These are phyloP conservation scores for Allomyces macrogynus DNA, from an alignment of 192 early-diverging fungal species.

Conservation along the genomic window DNA sequence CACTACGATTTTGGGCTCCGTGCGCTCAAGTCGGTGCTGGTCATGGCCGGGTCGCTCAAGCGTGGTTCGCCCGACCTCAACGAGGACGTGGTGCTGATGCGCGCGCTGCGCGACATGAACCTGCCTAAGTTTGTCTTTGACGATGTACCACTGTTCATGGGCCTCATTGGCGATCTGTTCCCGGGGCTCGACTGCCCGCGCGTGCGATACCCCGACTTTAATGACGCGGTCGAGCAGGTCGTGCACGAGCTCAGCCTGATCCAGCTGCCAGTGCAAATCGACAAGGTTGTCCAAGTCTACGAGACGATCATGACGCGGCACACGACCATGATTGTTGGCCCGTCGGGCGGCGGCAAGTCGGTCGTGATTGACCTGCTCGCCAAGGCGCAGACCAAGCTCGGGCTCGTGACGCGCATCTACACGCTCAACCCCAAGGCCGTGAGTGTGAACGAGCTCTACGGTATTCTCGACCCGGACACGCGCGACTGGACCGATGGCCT, in stretches of 20 bases:
- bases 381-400: conserved; percentile 64
- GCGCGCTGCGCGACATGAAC: conserved; percentile 89
- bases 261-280: conserved; percentile 63
- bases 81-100: conserved; percentile 57
- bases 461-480: conserved; percentile 85
- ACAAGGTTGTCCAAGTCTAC: conserved; percentile 93
- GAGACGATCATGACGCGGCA: conserved; percentile 96
- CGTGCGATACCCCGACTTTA: conserved; percentile 51
- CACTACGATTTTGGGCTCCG: conserved; percentile 99
- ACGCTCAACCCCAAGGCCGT: conserved; percentile 97
- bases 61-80: conserved; percentile 42
- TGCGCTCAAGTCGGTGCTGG: conserved; percentile 92
- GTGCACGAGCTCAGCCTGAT: conserved; percentile 56
- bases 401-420: conserved; percentile 67
- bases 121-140: conserved; percentile 93
- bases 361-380: conserved; percentile 78
- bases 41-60: conserved; percentile 96
- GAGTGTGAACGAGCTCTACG: conserved; percentile 89
- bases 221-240: conserved; percentile 48
- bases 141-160: conserved; percentile 71
- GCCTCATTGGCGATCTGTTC: conserved; percentile 82
- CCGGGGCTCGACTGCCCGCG: conserved; percentile 68
- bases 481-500: conserved; percentile 99
- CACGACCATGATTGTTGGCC: conserved; percentile 98
- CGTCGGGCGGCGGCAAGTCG: conserved; percentile 90